Evolutionary conservation across 148 eudicot genomes (phyloP).

Genomic region (Camellia lanceoleosa): DNA sequence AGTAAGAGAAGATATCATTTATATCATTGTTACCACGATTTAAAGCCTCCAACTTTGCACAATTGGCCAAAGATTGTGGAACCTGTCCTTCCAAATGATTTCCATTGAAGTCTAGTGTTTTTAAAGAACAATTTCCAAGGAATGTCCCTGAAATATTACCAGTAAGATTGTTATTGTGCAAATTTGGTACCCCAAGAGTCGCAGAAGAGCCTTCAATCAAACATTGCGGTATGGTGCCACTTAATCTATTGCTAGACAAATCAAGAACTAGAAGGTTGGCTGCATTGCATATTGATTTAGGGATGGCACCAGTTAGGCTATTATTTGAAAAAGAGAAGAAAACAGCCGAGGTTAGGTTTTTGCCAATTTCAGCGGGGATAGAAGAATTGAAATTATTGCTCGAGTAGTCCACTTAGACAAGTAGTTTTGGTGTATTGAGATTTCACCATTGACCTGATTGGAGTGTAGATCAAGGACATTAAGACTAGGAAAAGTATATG

Average conservation of each 20-base stretch:
- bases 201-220: conserved; percentile 12
- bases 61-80: conserved; percentile 49
- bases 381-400: conserved; percentile 26
- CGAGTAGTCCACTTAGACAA: conserved; percentile 38
- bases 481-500: conserved; percentile 11
- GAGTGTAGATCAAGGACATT: conserved; percentile 41
- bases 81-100: conserved; percentile 39
- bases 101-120: conserved; percentile 35
- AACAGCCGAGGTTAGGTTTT: neutral
- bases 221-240: conserved; percentile 33
- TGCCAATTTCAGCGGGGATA: conserved; percentile 25
- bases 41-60: conserved; percentile 39
- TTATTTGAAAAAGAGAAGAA: conserved; percentile 41
- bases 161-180: conserved; percentile 31
- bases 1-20: conserved; percentile 41
- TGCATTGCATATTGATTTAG: conserved; percentile 35
- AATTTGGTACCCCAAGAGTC: conserved; percentile 30
- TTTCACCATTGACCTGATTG: conserved; percentile 40
- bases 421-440: conserved; percentile 28
- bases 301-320: conserved; percentile 31
- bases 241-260: conserved; percentile 32
- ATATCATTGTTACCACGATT: conserved; percentile 45
- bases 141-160: conserved; percentile 28
- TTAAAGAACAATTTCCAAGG: conserved; percentile 24
- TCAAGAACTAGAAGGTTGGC: conserved; percentile 37